phyloP scores from a whole-genome alignment of 1,284 basidiomycete genomes.

The Lignosus rhinocerotis region DNA sequence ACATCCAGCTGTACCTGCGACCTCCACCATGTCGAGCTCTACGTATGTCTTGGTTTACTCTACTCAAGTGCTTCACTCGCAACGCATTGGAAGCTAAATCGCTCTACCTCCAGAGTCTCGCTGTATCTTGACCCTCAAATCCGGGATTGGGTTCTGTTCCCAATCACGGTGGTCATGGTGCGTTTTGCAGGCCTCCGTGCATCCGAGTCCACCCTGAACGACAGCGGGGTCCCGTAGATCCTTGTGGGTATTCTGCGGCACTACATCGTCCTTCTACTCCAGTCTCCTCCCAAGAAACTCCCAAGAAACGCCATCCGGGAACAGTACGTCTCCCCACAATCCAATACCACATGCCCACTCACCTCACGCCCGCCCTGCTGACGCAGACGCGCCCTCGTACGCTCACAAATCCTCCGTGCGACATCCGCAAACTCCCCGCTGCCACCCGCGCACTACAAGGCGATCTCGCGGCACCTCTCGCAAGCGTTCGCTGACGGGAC shows the following conservation, averaged over 20 bases:
- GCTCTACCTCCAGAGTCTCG: conserved; percentile 50
- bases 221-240: conserved; percentile 45
- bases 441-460: conserved; percentile 71
- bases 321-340: conserved; percentile 66
- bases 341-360: conserved; percentile 3
- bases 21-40: conserved; percentile 32
- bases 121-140: conserved; percentile 93
- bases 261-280: conserved; percentile 88
- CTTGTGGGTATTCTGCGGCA: conserved; percentile 93
- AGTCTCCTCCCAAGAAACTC: conserved; percentile 83
- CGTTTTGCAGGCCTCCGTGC: conserved; percentile 27
- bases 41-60: conserved; percentile 23
- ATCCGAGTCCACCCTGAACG: not conserved
- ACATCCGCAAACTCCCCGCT: conserved; percentile 81
- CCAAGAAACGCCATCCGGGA: conserved; percentile 82
- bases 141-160: conserved; percentile 93
- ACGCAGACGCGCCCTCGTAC: conserved; percentile 78
- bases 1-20: conserved; percentile 6
- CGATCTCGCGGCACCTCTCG: conserved; percentile 74
- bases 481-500: conserved; percentile 73
- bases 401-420: conserved; percentile 81
- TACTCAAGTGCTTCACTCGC: not conserved
- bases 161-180: conserved; percentile 97
- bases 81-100: not conserved
- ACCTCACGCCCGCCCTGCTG: not conserved